Base-by-base conservation (phyloP, 2,329 filamentous ascomycete genomes). In the Tolypocladium endophyticum region DNA sequence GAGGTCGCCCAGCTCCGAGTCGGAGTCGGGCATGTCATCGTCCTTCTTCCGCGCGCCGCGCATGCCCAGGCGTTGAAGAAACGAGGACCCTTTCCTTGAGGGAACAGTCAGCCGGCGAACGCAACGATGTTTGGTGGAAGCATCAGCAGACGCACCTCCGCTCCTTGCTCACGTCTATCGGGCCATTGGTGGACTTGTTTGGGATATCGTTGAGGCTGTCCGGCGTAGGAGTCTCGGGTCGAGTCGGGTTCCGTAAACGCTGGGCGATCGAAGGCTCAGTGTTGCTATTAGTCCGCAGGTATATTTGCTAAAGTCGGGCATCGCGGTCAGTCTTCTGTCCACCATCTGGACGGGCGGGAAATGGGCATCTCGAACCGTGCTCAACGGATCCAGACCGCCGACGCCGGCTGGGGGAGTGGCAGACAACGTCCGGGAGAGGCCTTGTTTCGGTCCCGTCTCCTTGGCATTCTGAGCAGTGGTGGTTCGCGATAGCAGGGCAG, bases 21-120 rank as follows among this genome's bases (percentile, higher is more conserved):
- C 87, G 73, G 87, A 85, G 64, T 86, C 84, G 57, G 79, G 79
- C 58, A 75, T 71, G 50, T 79, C 78, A 60, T 81, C 77, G 62
- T 85, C 84, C 70, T 89, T 91, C 74, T 88, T 95, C 77, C 91
- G 92, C 61, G 81, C 82, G 62, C 83, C 81, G 41, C 86, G 84
- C 72, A 97, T 86, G 67, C 80, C 81, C 59, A 87, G 81, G 59
- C 92, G 89, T 72, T 91, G 95, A 35, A 99, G 83, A 71, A 99
- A 96, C 18, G 92, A 96, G 23, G 88, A 85, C 35, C 89, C 88
- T 77, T 96, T 97, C 73, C 89, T 96, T 45, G 38, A 28, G 55
- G 35, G 14, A 56, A 65, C 45, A 66, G 63, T 62, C 50, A 52
- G 59, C 50, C 56, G 57, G 20, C 39, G 20, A 5, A 23, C 30